phyloP scores from a whole-genome alignment of 23 red algal genomes.

The Gracilariopsis chorda region DNA sequence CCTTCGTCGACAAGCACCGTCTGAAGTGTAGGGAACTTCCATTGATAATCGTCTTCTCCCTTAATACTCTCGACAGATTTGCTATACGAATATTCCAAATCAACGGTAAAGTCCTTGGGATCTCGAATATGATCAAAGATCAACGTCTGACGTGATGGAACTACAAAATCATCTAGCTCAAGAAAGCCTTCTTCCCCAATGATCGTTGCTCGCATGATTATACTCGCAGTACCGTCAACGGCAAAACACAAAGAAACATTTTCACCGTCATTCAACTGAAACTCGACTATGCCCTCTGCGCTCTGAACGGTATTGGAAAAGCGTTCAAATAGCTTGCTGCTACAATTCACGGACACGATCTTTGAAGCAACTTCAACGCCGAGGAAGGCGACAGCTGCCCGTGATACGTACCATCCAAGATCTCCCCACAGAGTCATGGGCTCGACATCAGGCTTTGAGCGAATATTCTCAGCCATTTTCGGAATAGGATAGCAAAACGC shows the following conservation, averaged over 20 bases:
- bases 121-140: not conserved
- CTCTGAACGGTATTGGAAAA: not conserved
- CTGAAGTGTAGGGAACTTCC: not conserved
- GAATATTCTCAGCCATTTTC: conserved; percentile 46
- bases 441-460: conserved; percentile 64
- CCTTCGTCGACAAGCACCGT: not conserved
- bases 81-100: not conserved
- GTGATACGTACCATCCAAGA: conserved; percentile 68
- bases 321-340: not conserved
- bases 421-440: conserved; percentile 68
- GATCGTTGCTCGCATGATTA: not conserved
- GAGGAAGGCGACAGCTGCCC: conserved; percentile 16
- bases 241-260: conserved; percentile 40
- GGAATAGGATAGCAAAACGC: conserved; percentile 23
- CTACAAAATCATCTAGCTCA: conserved; percentile 61
- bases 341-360: not conserved
- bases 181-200: conserved; percentile 47
- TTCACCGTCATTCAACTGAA: not conserved
- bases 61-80: not conserved
- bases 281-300: conserved; percentile 17
- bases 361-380: not conserved
- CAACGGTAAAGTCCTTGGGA: not conserved
- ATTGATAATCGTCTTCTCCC: conserved; percentile 12
- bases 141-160: conserved; percentile 16
- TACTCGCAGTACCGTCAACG: conserved; percentile 24